These are phyloP conservation scores for Globisporangium cystogenes DNA, from an alignment of 352 stramenopile species.

Conservation along the genomic window DNA sequence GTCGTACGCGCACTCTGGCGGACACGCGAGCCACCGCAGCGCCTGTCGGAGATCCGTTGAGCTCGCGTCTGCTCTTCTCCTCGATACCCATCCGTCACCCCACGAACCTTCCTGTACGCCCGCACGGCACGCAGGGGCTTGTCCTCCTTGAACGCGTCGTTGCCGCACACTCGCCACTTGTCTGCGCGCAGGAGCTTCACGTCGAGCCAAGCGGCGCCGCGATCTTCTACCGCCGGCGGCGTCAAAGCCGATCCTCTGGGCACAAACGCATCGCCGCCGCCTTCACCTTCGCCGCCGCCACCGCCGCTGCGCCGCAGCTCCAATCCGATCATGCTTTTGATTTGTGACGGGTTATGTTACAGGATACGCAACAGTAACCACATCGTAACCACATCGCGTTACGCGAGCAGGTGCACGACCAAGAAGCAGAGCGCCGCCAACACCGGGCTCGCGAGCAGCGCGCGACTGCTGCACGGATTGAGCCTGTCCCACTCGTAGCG, in stretches of 20 bases:
- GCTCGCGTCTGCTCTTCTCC: neutral
- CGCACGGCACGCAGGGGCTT: conserved; percentile 23
- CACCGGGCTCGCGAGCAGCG: conserved; percentile 4
- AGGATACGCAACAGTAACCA: neutral
- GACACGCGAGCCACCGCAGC: conserved; percentile 50
- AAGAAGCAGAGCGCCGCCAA: conserved; percentile 15
- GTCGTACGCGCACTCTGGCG: conserved; percentile 31
- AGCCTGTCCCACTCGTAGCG: conserved; percentile 84
- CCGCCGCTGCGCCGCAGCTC: conserved; percentile 22
- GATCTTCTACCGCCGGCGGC: neutral
- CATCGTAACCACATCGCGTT: neutral
- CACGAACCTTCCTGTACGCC: conserved; percentile 30
- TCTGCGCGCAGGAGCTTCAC: conserved; percentile 41
- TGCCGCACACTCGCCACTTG: conserved; percentile 43
- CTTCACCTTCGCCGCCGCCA: conserved; percentile 4
- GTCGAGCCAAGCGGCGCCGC: conserved; percentile 27
- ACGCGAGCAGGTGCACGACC: conserved; percentile 14
- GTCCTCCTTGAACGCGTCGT: conserved; percentile 45
- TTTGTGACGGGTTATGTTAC: neutral
- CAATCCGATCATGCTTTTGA: conserved; percentile 17
- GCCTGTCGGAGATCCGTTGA: conserved; percentile 16
- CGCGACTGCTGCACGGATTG: conserved; percentile 40
- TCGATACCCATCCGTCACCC: neutral
- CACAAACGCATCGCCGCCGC: conserved; percentile 11
- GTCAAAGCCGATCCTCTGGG: conserved; percentile 4